These are phyloP conservation scores for Lactarius quietus DNA, from an alignment of 768 basidiomycete genomes.

Conservation along the genomic window DNA sequence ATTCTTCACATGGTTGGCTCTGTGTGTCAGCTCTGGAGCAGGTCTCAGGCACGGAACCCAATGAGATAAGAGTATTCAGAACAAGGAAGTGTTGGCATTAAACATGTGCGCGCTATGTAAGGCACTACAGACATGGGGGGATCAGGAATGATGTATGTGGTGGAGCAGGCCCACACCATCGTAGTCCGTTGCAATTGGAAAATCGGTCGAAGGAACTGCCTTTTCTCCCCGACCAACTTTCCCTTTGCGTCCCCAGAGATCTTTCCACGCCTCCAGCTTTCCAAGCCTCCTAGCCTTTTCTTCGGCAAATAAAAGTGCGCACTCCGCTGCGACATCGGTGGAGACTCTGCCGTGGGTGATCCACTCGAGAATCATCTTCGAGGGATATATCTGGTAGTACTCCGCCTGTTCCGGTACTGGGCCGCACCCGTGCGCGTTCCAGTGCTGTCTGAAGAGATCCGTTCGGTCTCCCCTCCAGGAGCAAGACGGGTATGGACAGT, in stretches of 20 bases:
- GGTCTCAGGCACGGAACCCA: no score
- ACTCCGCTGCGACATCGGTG: not conserved
- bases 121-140: no score
- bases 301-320: not conserved
- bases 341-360: not conserved
- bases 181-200: no score
- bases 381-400: not conserved
- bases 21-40: no score
- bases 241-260: not conserved
- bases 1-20: no score
- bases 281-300: not conserved
- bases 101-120: no score
- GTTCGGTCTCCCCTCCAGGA: not conserved
- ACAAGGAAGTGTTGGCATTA: no score
- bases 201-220: not conserved
- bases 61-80: no score
- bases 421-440: not conserved
- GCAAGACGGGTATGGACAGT: not conserved
- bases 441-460: not conserved
- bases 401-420: not conserved
- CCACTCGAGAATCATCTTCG: not conserved
- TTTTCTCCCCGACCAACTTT: not conserved
- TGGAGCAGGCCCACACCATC: no score
- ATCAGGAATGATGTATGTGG: no score
- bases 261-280: not conserved